Conservation (phyloP, 2,329 filamentous ascomycete genomes). For the Trichoderma sp. region DNA sequence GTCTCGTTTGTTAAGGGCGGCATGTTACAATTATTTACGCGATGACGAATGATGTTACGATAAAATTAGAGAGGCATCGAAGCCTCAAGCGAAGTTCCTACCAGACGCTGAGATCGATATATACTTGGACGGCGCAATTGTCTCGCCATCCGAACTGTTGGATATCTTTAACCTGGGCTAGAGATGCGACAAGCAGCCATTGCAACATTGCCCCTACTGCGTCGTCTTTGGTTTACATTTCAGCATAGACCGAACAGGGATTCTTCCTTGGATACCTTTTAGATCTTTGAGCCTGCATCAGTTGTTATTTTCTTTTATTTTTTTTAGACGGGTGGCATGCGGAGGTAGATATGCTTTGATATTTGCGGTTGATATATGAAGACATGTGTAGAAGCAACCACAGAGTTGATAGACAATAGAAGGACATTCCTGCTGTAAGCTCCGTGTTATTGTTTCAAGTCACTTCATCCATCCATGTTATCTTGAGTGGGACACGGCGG, state of each 20-base stretch:
- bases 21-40: not conserved
- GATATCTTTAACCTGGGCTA: not conserved
- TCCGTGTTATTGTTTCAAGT: not conserved
- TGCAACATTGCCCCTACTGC: not conserved
- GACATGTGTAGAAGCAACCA: not conserved
- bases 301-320: not conserved
- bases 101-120: not conserved
- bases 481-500: not conserved
- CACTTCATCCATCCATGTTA: not conserved
- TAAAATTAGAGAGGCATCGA: constrained; percentile 7
- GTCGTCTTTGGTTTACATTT: constrained; percentile 19
- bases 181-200: not conserved
- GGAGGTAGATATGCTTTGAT: constrained; percentile 1
- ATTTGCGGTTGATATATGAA: not conserved
- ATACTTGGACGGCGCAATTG: not conserved
- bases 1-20: not conserved
- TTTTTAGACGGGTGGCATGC: not conserved
- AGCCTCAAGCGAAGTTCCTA: not conserved
- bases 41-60: constrained; percentile 17
- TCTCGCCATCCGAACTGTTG: not conserved
- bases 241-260: not conserved
- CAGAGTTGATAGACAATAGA: constrained; percentile 15
- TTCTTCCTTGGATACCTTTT: constrained; percentile 23
- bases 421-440: not conserved
- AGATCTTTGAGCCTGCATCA: constrained; percentile 19